phyloP scores from a whole-genome alignment of 805 yeast genomes.

The Metschnikowia similis region DNA sequence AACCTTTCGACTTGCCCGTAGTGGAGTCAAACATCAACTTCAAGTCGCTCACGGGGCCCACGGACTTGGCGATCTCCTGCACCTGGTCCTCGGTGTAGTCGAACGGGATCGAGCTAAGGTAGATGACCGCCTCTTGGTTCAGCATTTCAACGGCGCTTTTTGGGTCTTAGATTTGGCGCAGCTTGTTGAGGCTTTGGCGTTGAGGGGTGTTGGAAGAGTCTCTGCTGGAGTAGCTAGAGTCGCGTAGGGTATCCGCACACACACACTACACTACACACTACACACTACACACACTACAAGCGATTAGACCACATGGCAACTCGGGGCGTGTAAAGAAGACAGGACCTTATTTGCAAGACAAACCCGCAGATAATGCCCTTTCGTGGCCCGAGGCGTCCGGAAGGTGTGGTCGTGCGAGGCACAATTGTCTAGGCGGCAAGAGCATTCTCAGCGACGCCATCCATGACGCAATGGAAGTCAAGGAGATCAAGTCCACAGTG shows the following conservation, averaged over 20 bases:
- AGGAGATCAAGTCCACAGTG: conserved; percentile 67
- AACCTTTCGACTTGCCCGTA: conserved; percentile 89
- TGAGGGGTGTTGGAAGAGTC: no score
- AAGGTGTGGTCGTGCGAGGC: neutral
- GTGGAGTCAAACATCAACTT: conserved; percentile 80
- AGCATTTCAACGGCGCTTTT: neutral
- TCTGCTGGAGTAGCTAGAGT: no score
- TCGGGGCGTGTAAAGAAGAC: no score
- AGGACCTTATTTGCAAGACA: no score
- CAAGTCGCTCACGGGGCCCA: conserved; percentile 79
- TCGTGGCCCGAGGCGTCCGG: no score
- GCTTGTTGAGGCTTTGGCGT: no score
- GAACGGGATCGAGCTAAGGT: conserved; percentile 84
- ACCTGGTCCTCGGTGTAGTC: conserved; percentile 94
- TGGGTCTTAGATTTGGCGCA: neutral
- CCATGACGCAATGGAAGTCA: conserved; percentile 50
- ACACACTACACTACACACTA: no score
- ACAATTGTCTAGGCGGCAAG: neutral
- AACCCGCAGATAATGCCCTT: no score
- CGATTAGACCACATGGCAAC: no score
- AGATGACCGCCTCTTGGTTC: conserved; percentile 36
- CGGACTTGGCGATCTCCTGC: conserved; percentile 76
- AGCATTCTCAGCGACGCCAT: neutral
- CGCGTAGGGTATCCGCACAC: no score
- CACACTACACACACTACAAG: no score